Evolutionary conservation across 192 early-diverging fungal species (phyloP).

Genomic region (Bifiguratus adelaidae): DNA sequence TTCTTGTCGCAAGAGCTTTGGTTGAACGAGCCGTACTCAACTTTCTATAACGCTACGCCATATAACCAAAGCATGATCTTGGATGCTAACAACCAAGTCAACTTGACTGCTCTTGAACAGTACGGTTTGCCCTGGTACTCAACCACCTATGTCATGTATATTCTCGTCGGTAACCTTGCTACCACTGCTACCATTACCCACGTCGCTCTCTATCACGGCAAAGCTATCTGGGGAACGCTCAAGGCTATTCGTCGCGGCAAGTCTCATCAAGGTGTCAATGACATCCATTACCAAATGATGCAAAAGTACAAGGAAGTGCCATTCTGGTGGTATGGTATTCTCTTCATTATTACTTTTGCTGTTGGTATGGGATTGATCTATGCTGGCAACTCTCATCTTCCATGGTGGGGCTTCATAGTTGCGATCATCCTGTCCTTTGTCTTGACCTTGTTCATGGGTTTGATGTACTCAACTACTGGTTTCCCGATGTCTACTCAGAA

Average conservation of each 20-base stretch:
- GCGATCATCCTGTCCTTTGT: constrained; percentile 4
- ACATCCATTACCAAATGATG: constrained; percentile 30
- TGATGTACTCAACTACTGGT: neutral
- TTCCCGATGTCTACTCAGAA: neutral
- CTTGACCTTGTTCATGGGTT: neutral
- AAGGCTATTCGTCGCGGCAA: neutral
- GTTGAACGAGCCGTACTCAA: constrained; percentile 13
- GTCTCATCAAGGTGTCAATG: constrained; percentile 12
- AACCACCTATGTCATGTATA: too few species aligned
- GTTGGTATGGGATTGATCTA: constrained; percentile 18
- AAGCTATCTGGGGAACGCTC: neutral
- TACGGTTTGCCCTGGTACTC: too few species aligned
- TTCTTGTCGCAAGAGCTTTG: constrained; percentile 30
- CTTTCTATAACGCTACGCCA: constrained; percentile 3
- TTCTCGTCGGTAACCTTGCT: constrained; percentile 55
- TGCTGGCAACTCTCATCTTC: constrained; percentile 20
- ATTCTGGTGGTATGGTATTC: constrained; percentile 7
- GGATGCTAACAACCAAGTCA: constrained; percentile 21
- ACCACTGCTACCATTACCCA: constrained; percentile 12
- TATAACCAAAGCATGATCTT: constrained; percentile 35
- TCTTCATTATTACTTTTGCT: constrained; percentile 24
- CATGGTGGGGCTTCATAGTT: constrained; percentile 37
- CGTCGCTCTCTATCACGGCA: neutral
- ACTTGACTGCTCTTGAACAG: too few species aligned
- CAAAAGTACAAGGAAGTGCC: constrained; percentile 29